Evolutionary conservation across 441 rosid genomes (phyloP).

Genomic region (Aleurites moluccanus): DNA sequence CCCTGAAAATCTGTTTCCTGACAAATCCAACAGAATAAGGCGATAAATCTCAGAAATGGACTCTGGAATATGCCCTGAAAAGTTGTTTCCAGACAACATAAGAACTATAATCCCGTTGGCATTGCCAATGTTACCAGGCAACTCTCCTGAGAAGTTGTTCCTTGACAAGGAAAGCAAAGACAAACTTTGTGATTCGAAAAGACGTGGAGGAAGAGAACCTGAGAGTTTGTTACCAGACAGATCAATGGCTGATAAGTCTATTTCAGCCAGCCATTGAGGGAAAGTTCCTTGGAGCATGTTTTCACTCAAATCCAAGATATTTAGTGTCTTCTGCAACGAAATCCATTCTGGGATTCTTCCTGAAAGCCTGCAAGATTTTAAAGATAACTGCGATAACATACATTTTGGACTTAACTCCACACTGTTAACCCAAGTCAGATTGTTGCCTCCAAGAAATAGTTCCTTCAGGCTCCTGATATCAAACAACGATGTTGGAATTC

Average conservation of each 20-base stretch:
- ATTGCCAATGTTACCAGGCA: constrained; percentile 36
- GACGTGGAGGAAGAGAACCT: constrained; percentile 30
- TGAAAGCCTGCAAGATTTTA: constrained; percentile 30
- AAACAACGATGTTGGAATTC: constrained; percentile 37
- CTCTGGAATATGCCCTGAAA: constrained; percentile 35
- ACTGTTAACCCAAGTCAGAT: constrained; percentile 32
- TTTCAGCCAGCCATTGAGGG: constrained; percentile 34
- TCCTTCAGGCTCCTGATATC: constrained; percentile 27
- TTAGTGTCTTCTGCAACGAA: constrained; percentile 26
- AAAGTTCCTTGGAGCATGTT: constrained; percentile 35
- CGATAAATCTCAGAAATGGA: constrained; percentile 34
- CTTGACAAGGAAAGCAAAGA: constrained; percentile 33
- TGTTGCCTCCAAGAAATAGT: constrained; percentile 34
- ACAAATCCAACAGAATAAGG: constrained; percentile 30
- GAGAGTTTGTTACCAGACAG: constrained; percentile 35
- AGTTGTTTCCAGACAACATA: constrained; percentile 30
- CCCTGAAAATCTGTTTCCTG: constrained; percentile 31
- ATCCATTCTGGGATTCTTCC: constrained; percentile 38
- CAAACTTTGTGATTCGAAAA: constrained; percentile 25
- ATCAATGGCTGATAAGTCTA: constrained; percentile 25
- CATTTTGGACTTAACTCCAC: constrained; percentile 28
- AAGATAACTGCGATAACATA: constrained; percentile 26
- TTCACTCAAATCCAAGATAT: constrained; percentile 35
- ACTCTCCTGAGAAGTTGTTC: constrained; percentile 33
- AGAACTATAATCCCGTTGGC: constrained; percentile 20